Base-by-base conservation (phyloP, 1,139 yeast species). In the Magnusiomyces tetraspermus region DNA sequence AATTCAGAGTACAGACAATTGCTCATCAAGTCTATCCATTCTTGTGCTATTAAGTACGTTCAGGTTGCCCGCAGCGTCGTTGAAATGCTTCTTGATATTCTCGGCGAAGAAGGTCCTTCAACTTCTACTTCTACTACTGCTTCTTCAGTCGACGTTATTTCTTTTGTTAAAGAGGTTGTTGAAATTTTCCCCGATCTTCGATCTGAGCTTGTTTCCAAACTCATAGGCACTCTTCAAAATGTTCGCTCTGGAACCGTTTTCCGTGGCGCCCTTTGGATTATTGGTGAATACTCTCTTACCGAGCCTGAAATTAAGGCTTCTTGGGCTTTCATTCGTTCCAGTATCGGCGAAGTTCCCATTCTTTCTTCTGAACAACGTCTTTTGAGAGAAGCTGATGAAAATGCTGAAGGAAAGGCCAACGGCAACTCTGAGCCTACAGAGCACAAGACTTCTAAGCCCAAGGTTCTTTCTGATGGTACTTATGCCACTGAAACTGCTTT, bases 401-500 rank as follows among this genome's bases (percentile, higher is more conserved):
- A 68, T 8, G 69, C 66, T 3, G 70, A 67, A 23, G 2, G 47
- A 2, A 8, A 26, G 15, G 60, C 55, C 1, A 62, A 58, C 8
- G 70, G 63, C 5, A 65, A 61, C n/a, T 61, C 63, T 26, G 64
- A 59, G 38, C 66, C 67, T 31, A 47, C 65, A 11, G 69, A 69
- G 51, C 69, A 74, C 42, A 71, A 71, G 57, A 73, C 77, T 51
- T 31, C 40, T 30, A 88, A 87, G 50, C 96, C 97, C 33, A 82
- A 85, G 57, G 84, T 94, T 53, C 77, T 92, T 59, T 96, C 98
- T 22, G 99, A 94, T 71, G 99, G 99, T 61, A 94, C 99, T 1
- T 94, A 94, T 71, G 98, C 98, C 31, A 85, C 97, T 33, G 98
- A 94, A 70, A 83, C 82, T 61, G 97, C 97, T 0, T 76, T 88